Evolutionary conservation across 108 stramenopile species (phyloP), one percentile per base, ranked within the genome.

Genomic region (Nannochloropsis gaditana): DNA sequence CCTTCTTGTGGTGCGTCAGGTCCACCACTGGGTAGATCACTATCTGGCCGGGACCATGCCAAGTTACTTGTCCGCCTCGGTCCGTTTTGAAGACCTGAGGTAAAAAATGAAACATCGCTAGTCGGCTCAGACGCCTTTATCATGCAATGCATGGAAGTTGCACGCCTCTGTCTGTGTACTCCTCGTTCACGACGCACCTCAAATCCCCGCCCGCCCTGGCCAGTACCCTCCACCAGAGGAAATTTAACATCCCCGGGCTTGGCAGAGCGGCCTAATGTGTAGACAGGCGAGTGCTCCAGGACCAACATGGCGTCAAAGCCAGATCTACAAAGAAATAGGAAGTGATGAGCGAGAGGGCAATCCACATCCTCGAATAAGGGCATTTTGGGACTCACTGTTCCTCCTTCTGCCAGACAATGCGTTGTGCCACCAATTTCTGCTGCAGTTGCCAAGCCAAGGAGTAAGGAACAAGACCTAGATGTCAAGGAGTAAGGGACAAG

Each of bases 11-110:
- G 19, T 90, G 84, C 82, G 93, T 88, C 85, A 99, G 92, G 88
- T 97, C 95, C 21, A 99, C 86, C 17, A 99, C 92, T 11, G 96
- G 97, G 92, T 99, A 99, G 11, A 93, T 93, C 6, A 94, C 93
- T n/a, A 99, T 80, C 88, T 99, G 98, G n/a, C 97, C 98, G 9
- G 98, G 98, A 15, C 98, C 97, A 88, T 99, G 98, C 85, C 94
- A 99, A 2, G 98, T 99, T 11, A 99, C 96, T 84, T 98, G 95
- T 6, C 98, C 98, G 41, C 98, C 98, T 84, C 98, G 90, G 83
- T 98, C 96, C 83, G 94, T 95, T 41, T 95, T 90, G 79, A 93
- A 80, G 15, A 91, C 84, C 41, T 89, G 59, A 44, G 45, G 59
- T 83, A 42, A 44, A 41, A 88, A 89, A 11, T 44, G 80, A 43